phyloP scores from a whole-genome alignment of 2,329 filamentous ascomycete genomes.

The Beauveria rudraprayagi region DNA sequence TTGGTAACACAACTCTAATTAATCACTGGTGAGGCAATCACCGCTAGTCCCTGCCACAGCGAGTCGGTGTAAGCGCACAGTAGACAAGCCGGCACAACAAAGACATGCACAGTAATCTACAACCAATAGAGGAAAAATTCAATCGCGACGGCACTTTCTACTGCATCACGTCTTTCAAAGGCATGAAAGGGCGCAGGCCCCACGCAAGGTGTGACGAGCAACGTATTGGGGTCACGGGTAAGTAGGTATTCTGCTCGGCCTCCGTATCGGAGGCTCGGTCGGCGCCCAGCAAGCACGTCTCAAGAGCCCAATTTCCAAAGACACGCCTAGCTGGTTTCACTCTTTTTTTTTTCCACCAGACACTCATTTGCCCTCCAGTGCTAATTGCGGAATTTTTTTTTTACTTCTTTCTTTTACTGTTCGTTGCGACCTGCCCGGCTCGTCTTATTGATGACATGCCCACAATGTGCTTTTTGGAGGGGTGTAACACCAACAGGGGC shows the following conservation, averaged over 20 bases:
- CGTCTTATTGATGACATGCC: neutral
- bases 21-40: neutral
- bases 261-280: constrained; percentile 10
- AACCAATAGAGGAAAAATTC: neutral
- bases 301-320: neutral
- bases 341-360: neutral
- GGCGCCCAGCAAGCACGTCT: neutral
- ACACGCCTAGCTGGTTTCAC: neutral
- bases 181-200: neutral
- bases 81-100: neutral
- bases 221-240: constrained; percentile 3
- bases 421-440: neutral
- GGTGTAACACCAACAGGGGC: neutral
- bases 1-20: neutral
- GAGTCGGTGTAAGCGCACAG: constrained; percentile 5
- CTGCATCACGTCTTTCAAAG: neutral
- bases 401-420: neutral
- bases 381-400: neutral
- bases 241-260: neutral
- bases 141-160: no score
- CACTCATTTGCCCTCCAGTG: neutral
- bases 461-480: constrained; percentile 4
- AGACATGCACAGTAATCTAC: constrained; percentile 1
- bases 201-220: neutral
- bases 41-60: neutral